A percentile compares a stretch with the other conserved stretches of the same genome.
These are phyloP conservation scores for Pseudognaphalium luteoalbum DNA, from an alignment of 129 eudicot genomes.

Conservation along the genomic window DNA sequence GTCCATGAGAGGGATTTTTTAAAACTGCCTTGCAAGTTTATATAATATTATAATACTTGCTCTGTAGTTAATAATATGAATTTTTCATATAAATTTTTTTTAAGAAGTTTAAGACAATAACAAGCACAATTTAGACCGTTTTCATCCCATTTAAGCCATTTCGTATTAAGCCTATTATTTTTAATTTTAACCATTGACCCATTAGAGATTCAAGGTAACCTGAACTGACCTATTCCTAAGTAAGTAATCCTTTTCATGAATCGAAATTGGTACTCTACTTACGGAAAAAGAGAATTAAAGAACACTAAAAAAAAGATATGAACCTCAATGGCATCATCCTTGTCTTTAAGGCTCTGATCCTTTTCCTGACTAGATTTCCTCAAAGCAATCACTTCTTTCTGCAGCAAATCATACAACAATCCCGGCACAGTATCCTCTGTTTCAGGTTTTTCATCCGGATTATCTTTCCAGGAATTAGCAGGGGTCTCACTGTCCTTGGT, in stretches of 20 bases:
- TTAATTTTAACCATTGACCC: neutral
- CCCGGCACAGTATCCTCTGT: constrained; percentile 88
- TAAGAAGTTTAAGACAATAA: neutral
- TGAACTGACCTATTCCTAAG: neutral
- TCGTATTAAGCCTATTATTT: neutral
- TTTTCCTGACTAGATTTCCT: constrained; percentile 87
- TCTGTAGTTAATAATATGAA: too few species aligned
- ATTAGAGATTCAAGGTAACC: neutral
- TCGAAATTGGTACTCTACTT: neutral
- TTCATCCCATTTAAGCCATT: neutral
- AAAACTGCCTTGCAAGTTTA: neutral
- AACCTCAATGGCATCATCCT: constrained; percentile 97
- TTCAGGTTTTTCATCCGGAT: constrained; percentile 64
- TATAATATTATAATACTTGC: neutral
- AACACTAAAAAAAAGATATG: constrained; percentile 8
- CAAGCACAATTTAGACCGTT: neutral
- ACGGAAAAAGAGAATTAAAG: neutral
- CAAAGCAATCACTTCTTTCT: constrained; percentile 82
- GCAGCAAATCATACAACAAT: constrained; percentile 81
- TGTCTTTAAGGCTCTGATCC: constrained; percentile 97
- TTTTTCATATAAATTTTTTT: neutral
- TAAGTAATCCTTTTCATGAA: neutral
- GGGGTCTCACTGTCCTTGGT: constrained; percentile 54
- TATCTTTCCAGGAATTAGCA: constrained; percentile 57
- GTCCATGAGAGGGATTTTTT: neutral